These are phyloP conservation scores for Russula lepida DNA, from an alignment of 768 basidiomycete genomes.

Conservation along the genomic window DNA sequence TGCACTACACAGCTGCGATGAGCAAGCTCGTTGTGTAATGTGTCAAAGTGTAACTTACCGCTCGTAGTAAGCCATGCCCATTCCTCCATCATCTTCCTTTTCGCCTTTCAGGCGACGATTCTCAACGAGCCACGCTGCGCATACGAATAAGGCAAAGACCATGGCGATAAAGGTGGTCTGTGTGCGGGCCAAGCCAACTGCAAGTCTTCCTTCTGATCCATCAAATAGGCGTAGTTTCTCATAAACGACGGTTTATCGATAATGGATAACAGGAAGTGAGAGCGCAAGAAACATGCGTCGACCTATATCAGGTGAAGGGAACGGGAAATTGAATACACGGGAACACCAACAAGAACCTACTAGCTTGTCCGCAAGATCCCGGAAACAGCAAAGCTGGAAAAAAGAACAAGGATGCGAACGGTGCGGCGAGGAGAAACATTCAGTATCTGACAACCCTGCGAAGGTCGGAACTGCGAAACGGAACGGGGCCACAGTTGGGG, in stretches of 20 bases:
- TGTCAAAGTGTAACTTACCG: constrained; percentile 44
- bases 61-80: constrained; percentile 87
- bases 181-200: constrained; percentile 42
- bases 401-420: too few species aligned
- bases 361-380: constrained; percentile 80
- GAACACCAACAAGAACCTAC: constrained; percentile 36
- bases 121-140: constrained; percentile 69
- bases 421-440: too few species aligned
- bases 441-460: too few species aligned
- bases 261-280: constrained; percentile 84
- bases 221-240: constrained; percentile 58
- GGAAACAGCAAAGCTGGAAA: too few species aligned
- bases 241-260: constrained; percentile 82
- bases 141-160: constrained; percentile 83
- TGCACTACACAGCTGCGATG: constrained; percentile 42
- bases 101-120: constrained; percentile 59
- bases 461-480: too few species aligned
- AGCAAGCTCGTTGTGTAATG: background rate
- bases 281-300: constrained; percentile 76
- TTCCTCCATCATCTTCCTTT: constrained; percentile 65
- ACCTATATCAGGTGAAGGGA: constrained; percentile 43
- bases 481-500: too few species aligned
- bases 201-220: constrained; percentile 56
- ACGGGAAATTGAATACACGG: constrained; percentile 5
- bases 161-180: constrained; percentile 75